Evolutionary conservation across 306 rosid species (phyloP), one percentile per base, ranked within the genome.

Genomic region (Vicia faba): DNA sequence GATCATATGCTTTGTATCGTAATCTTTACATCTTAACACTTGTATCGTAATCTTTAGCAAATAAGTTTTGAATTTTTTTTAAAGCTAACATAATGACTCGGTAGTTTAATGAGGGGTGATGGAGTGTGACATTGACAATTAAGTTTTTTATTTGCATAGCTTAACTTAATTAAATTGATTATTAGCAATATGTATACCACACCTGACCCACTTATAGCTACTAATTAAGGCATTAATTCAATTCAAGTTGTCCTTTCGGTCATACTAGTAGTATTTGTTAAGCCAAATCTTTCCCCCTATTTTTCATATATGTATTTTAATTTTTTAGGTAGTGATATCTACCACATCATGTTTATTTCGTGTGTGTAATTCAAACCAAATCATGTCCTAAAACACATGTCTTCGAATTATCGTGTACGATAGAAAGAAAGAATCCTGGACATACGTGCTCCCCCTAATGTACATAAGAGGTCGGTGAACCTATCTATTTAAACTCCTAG

Each of bases 161-260:
- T 11, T 41, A 41, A 3, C 46, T 41, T 12, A 41, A 41, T 41
- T 4, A 41, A 41, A 1, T 38, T 38, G 43, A 25, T 3, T 25
- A 38, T 9, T 38, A 38, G 13, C 12, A 38, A 54, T 29, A 72
- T 77, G 73, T 70, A 72, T 76, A 45, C 43, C 23, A 41, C 41
- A 79, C 82, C 69, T 66, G 77, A 84, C 77, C 88, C 79, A 66
- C 73, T 49, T 25, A 73, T 66, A 44, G 46, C 50, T 70, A 80
- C 71, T 51, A 35, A 25, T 25, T 25, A 25, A 25, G 3, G 3
- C 28, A 65, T 71, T 63, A 73, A 68, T 67, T 68, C 72, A 75
- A 80, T 72, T 72, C 68, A 71, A 61, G 19, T 65, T 76, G 82
- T 69, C 80, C 59, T 76, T 58, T 76, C 53, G 67, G 0, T 64